A percentile compares a stretch with the other conserved stretches of the same genome.
Evolutionary conservation across 768 basidiomycete genomes (phyloP).

Genomic region (Neoboletus magnificus): DNA sequence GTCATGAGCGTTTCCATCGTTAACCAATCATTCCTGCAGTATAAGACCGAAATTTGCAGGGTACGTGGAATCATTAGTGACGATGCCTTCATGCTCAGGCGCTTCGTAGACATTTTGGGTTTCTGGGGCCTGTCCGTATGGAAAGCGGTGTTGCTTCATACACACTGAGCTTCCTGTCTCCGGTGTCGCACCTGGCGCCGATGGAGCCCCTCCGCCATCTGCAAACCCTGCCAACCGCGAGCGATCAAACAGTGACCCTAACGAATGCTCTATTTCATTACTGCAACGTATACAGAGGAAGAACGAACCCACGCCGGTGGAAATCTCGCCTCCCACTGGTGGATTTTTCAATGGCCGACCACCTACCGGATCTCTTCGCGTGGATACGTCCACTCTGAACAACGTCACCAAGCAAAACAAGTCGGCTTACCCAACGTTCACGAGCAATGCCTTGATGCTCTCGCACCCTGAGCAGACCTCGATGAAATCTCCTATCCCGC

Average conservation of each 20-base stretch:
- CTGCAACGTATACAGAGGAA: constrained; percentile 74
- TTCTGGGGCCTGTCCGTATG: constrained; percentile 89
- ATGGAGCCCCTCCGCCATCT: constrained; percentile 51
- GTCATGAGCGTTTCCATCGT: background rate
- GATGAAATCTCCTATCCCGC: constrained; percentile 71
- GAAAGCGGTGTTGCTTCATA: constrained; percentile 91
- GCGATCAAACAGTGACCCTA: constrained; percentile 78
- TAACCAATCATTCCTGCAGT: constrained; percentile 43
- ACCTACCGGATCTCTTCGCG: constrained; percentile 65
- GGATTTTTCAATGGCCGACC: constrained; percentile 59
- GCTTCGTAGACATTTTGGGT: constrained; percentile 81
- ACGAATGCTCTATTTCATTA: constrained; percentile 66
- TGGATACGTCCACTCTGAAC: constrained; percentile 68
- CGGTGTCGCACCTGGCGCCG: constrained; percentile 54
- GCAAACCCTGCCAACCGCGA: constrained; percentile 54
- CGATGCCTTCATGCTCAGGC: constrained; percentile 6
- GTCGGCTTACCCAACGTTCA: constrained; percentile 71
- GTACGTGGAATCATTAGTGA: constrained; percentile 39
- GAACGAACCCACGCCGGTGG: constrained; percentile 57
- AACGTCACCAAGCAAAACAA: constrained; percentile 71
- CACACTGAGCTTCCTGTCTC: constrained; percentile 78
- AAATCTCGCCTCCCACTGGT: constrained; percentile 40
- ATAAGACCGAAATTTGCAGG: constrained; percentile 93
- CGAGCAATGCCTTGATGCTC: constrained; percentile 49
- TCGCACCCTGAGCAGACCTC: constrained; percentile 52